Conservation (phyloP, 768 basidiomycete species). For the Tremella yokohamensis region DNA sequence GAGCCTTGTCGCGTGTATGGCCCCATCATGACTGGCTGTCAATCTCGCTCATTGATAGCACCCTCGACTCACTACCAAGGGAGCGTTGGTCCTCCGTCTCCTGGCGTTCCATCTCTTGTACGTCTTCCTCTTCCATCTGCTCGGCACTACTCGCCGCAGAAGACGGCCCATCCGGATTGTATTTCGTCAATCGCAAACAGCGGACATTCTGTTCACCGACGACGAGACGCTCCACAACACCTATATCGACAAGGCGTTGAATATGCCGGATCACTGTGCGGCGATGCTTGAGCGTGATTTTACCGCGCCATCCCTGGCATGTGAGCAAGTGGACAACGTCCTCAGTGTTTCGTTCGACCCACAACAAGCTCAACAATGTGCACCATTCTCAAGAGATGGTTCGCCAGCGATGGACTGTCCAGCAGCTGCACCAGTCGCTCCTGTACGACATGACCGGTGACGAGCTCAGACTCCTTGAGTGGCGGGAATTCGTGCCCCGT, state of each 20-base stretch:
- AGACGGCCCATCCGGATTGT: conserved; percentile 27
- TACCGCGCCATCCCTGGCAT: conserved; percentile 31
- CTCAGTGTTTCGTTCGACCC: conserved; percentile 3
- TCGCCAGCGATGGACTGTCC: conserved; percentile 36
- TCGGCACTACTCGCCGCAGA: not conserved
- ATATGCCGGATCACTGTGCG: conserved; percentile 27
- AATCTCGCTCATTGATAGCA: too few species aligned
- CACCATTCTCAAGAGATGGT: conserved; percentile 28
- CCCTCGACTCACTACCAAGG: too few species aligned
- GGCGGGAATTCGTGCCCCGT: conserved; percentile 21
- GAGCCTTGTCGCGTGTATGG: not conserved
- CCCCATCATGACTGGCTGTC: not conserved
- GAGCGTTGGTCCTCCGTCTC: not conserved
- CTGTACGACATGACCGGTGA: conserved; percentile 34
- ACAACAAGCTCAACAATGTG: conserved; percentile 30
- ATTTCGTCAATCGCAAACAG: conserved; percentile 38
- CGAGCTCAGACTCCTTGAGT: conserved; percentile 30
- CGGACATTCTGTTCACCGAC: conserved; percentile 24
- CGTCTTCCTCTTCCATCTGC: conserved; percentile 1
- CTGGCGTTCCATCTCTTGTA: not conserved
- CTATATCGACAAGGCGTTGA: conserved; percentile 23
- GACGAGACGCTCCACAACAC: conserved; percentile 28
- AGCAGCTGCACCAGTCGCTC: conserved; percentile 34
- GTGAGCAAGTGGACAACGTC: conserved; percentile 4
- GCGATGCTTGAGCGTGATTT: conserved; percentile 17